Evolutionary conservation across 1,139 yeast genomes (phyloP), one percentile per base, ranked within the genome.

Genomic region (Taiozyma sp.): DNA sequence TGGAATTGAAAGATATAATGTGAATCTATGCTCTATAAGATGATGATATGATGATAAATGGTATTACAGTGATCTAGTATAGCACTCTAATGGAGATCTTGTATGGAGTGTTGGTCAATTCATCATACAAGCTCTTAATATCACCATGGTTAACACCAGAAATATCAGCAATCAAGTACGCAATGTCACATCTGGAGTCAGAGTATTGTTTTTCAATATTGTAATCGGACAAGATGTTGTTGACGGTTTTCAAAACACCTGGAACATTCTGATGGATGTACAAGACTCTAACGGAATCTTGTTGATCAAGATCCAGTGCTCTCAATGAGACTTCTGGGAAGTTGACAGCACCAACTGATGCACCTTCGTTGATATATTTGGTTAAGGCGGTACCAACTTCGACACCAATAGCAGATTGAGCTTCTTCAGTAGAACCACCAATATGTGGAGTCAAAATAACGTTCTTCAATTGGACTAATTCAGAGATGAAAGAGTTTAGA

Each of bases 391-490:
- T 78, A 53, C 87, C 91, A 54, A 93, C 99, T 75, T 93, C 99
- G 56, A 92, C 78, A 73, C 99, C 99, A 68, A 93, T 93, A 48
- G 98, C 96, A 55, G 91, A 82, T 78, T 93, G 99, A 36, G 99
- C 99, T 76, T 93, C 99, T 73, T 93, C 98, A 47, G 99, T 93
- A 48, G 98, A 91, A 58, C 99, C 99, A 74, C 99, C 99, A 64
- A 93, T 93, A 68, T 93, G 99, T 40, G 99, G 99, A 51, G 98
- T 86, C 66, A 93, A 79, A 57, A 95, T 91, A 52, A 93, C 85
- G 70, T 93, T 95, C 74, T 95, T 83, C 69, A 91, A 79, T 22
- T 88, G 77, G 60, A 85, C 80, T 63, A 95, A 80, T 67, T 92
- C 97, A 38, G 88, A 77, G 53, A 90, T 82, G 95, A 97, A 95